Base-by-base conservation (phyloP, 768 basidiomycete genomes). In the Gautieria morchelliformis region DNA sequence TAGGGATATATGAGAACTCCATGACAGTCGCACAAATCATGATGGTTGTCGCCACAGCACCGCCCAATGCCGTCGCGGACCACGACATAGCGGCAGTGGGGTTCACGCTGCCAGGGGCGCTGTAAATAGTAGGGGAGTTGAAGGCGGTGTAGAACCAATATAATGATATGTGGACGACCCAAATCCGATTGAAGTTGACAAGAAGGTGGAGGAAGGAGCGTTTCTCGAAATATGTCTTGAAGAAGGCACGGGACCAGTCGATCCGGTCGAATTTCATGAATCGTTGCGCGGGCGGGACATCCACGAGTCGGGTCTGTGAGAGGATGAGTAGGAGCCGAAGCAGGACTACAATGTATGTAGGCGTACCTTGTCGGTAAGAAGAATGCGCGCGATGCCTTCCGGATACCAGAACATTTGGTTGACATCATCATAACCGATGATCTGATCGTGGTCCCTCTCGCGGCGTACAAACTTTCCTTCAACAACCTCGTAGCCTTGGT, bases 351-450 rank as follows among this genome's bases (percentile, higher is more conserved):
- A 24, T 20, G 24, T 33, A 35, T 30, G 3, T 50, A 50, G 35
- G 6, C n/a, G 60, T 69, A 91, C 92, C 81, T 92, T 95, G 77
- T 97, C 92, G 17, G 74, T 79, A 42, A 97, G 78, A 2, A 84
- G 81, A 65, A 99, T 98, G 32, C 91, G 77, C 10, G 93, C 89
- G 65, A 99, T 93, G 33, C 96, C 96, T 62, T 99, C 96, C 3
- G 95, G 96, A 69, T 98, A 99, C 96, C 95, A 99, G 72, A 99
- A 99, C 48, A 99, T 73, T 69, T 99, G 95, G 68, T 99, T 99
- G 61, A 98, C 87, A 71, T 99, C 96, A 70, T 99, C 96, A 66
- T 99, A 99, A 4, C 96, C 96, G 66, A 99, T 95, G 65, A 97
- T 93, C 60, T 84, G 78, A 50, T 91, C 84, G 67, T 98, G 96